Percentiles rank a stretch among this genome's conserved stretches.
Evolutionary conservation across 2,329 filamentous ascomycete genomes (phyloP).

Genomic region (Venturia oleaginea): DNA sequence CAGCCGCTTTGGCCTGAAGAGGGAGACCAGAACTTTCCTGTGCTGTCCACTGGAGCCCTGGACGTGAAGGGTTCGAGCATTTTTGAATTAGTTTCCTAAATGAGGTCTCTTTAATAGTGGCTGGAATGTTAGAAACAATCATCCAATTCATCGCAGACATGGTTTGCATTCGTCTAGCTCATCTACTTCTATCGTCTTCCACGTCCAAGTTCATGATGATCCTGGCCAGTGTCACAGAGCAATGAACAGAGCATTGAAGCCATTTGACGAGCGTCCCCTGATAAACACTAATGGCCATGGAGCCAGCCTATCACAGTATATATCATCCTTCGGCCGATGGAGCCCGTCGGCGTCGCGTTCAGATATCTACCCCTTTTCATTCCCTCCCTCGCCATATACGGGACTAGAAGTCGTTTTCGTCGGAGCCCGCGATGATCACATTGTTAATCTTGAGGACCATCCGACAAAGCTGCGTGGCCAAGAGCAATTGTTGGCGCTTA

Average conservation of each 20-base stretch:
- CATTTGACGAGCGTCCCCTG: too few relatives aligned
- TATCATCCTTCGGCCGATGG: too few relatives aligned
- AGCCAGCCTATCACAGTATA: too few relatives aligned
- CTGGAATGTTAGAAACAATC: not conserved
- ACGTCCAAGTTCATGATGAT: not conserved
- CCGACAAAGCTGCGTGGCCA: constrained; percentile 92
- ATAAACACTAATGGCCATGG: too few relatives aligned
- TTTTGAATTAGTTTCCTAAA: too few relatives aligned
- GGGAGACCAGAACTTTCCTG: too few relatives aligned
- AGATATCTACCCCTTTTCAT: not conserved
- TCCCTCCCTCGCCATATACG: not conserved
- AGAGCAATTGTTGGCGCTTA: constrained; percentile 91
- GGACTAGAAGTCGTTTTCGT: constrained; percentile 74
- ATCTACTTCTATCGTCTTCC: not conserved
- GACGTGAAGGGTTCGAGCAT: too few relatives aligned
- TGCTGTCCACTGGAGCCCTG: too few relatives aligned
- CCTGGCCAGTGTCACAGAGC: too few relatives aligned
- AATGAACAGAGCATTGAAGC: too few relatives aligned
- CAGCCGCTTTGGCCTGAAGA: too few relatives aligned
- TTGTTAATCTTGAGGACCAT: constrained; percentile 91
- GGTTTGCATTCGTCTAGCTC: not conserved
- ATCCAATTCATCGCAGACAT: not conserved
- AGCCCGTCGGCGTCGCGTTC: not conserved
- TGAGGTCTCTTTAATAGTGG: too few relatives aligned
- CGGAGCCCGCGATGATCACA: constrained; percentile 81